Percentiles rank a stretch among this genome's conserved stretches.
phyloP scores from a whole-genome alignment of 345 rosid genomes.

The Dovyalis caffra region DNA sequence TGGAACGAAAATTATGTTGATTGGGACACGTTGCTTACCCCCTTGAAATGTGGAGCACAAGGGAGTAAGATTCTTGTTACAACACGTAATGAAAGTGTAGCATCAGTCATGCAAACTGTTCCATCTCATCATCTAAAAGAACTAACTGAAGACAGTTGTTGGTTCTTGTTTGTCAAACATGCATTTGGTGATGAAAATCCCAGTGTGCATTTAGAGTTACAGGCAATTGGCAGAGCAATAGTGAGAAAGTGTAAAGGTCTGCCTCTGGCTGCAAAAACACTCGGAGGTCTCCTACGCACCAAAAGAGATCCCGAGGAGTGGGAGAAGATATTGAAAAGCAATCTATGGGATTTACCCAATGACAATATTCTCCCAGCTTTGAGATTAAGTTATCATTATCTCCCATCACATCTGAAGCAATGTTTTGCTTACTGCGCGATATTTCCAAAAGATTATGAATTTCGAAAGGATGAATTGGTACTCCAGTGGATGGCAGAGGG shows the following conservation, averaged over 20 bases:
- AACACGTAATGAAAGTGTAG: constrained; percentile 1
- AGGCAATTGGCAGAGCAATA: background rate
- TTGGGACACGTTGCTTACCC: background rate
- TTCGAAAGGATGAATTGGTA: background rate
- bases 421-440: too few relatives aligned
- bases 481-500: constrained; percentile 30
- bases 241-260: constrained; percentile 4
- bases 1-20: background rate
- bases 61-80: constrained; percentile 10
- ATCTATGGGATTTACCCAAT: background rate
- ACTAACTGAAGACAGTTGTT: background rate
- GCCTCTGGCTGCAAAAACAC: constrained; percentile 4
- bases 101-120: background rate
- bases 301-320: background rate
- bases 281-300: background rate
- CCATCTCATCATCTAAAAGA: background rate
- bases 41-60: background rate
- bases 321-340: background rate
- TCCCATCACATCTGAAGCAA: too few relatives aligned
- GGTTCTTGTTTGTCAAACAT: constrained; percentile 2
- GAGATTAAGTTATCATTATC: constrained; percentile 5
- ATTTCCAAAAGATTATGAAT: constrained; percentile 4
- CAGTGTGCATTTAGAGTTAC: background rate
- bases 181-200: background rate
- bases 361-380: background rate